Evolutionary conservation across 805 yeast genomes (phyloP), one percentile per base, ranked within the genome.

Genomic region (Diddensiella transvaalensis): DNA sequence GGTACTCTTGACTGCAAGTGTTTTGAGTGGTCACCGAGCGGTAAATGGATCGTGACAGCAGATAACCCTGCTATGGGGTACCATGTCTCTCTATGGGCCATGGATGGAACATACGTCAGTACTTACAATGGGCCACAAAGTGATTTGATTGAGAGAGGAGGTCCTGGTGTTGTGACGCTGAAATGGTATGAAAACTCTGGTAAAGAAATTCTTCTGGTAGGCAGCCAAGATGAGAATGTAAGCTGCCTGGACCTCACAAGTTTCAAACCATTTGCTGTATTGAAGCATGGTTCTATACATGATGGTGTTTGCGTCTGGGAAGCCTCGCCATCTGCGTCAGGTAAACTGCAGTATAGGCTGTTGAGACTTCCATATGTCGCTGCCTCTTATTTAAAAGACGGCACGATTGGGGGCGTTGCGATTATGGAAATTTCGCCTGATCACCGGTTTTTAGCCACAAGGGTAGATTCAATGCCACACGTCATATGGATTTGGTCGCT

Each of bases 401-500:
- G 15, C 18, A 18, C 17, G 21, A 13, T 35, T 35, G 38, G 41
- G n/a, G 55, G 55, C n/a, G 45, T 57, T 13, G 11, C 24, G 3
- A 22, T 37, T 3, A 22, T 57, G 38, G 39, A 49, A 24, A 26
- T 52, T 13, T 52, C 58, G 17, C 42, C 51, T 3, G 43, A 40
- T 24, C 47, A 50, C 5, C 17, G 36, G 19, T 36, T 42, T 6
- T 11, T 56, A 10, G 61, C 59, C 2, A 45, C 51, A 10, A 37
- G 18, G 10, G 40, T 41, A 4, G 38, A 39, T 5, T 45, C 57
- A 4, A 42, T 40, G 51, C 58, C 60, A 4, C 35, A 49, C 30
- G 26, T 55, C 4, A 53, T 55, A 2, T 57, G 58, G 57, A 44
- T 57, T 3, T 57, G 61, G 61, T 38, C 41, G 5, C 22, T 50